Conservation (phyloP, 352 stramenopile species). For the Phytophthora tentaculata region DNA sequence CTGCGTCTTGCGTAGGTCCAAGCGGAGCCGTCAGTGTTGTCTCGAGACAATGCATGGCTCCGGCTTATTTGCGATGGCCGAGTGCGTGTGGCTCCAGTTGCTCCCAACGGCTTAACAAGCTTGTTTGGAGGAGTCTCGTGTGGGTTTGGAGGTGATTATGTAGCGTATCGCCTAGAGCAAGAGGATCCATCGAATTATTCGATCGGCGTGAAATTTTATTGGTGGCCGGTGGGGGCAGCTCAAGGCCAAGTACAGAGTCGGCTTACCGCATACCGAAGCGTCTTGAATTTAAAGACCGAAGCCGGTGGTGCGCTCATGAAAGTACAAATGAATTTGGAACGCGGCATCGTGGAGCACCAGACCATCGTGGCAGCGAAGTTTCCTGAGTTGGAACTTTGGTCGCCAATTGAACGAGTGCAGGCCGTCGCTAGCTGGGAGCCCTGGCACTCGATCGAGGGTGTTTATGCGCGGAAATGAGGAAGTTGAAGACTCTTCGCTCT, state of each 20-base stretch:
- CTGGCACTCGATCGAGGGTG: constrained; percentile 23
- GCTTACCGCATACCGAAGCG: constrained; percentile 16
- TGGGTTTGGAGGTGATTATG: constrained; percentile 33
- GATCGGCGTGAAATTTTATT: constrained; percentile 34
- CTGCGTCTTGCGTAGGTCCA: constrained; percentile 30
- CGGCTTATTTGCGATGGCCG: constrained; percentile 44
- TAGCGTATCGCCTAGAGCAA: constrained; percentile 23
- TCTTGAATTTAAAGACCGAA: constrained; percentile 18
- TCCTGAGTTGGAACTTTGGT: constrained; percentile 29
- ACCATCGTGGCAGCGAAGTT: constrained; percentile 5
- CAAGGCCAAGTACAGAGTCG: background rate
- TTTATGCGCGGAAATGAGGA: constrained; percentile 22
- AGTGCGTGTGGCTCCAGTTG: constrained; percentile 26
- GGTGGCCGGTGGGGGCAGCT: constrained; percentile 14
- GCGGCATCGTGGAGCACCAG: constrained; percentile 16
- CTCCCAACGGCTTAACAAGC: constrained; percentile 33
- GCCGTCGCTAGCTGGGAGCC: constrained; percentile 22
- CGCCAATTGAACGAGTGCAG: constrained; percentile 23
- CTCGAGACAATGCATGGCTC: constrained; percentile 34
- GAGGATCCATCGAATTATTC: background rate
- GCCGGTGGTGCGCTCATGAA: constrained; percentile 19
- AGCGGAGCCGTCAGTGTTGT: constrained; percentile 31
- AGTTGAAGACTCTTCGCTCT: no score
- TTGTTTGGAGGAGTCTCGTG: constrained; percentile 22
- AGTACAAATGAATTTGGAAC: constrained; percentile 21